Evolutionary conservation across 495 filamentous ascomycete genomes (phyloP), one percentile per base, ranked within the genome.

Genomic region (Penicillium diatomitis): DNA sequence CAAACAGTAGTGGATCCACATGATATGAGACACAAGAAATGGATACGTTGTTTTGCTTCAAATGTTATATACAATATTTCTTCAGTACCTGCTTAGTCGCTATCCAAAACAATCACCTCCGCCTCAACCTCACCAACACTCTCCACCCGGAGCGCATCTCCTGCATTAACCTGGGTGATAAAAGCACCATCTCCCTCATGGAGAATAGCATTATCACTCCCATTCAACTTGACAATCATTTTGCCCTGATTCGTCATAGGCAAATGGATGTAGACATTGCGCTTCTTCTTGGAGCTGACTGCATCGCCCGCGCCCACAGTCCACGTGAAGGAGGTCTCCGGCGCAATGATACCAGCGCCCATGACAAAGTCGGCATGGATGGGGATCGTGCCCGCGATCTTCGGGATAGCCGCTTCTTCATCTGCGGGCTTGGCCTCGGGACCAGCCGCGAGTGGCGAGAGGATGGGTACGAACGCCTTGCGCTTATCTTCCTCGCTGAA

Each of bases 331-430:
- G 57, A 68, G 55, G 56, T 68, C 42, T 60, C 62, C 0, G 72
- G 77, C 39, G 60, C 67, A 44, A 90, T 84, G 37, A 84, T 74
- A 9, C 79, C 77, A 5, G 87, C 86, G 3, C 74, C 79, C 85
- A 90, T 87, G 35, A 84, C 76, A 44, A 90, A 79, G 60, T 90
- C 86, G 20, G 86, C 84, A 61, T 91, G 85, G 33, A 90, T 82
- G 7, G 85, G 84, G 51, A 90, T 90, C 0, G 87, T 83, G 8
- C 70, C 76, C 0, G 67, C 58, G 5, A 86, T 67, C 11, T 58
- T 66, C 0, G 83, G 78, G 36, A 75, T 71, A 1, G 81, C 82
- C 6, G 63, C 76, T 49, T 72, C 74, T 56, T 87, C 82, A 47
- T 81, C 75, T 20, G 52, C 72, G 10, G 62, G 57, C 7, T 75